Percentiles rank a stretch among this genome's conserved stretches.
These are phyloP conservation scores for Dinochytrium kinnereticum DNA, from an alignment of 371 early-diverging fungal genomes.

Conservation along the genomic window DNA sequence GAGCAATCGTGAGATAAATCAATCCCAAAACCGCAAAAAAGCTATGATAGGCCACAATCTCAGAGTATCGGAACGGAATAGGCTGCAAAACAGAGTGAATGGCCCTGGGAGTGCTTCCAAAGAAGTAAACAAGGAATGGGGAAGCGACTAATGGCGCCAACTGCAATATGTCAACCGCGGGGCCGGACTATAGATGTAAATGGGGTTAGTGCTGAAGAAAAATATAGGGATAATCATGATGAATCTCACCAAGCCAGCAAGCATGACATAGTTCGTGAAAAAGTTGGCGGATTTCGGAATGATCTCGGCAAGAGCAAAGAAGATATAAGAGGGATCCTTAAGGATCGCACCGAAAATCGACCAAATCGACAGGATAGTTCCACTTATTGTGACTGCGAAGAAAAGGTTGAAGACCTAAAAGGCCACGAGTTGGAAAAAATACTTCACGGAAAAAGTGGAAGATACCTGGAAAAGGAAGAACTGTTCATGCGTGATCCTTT, in stretches of 20 bases:
- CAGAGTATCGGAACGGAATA: constrained; percentile 48
- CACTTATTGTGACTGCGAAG: constrained; percentile 74
- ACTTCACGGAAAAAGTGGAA: background rate
- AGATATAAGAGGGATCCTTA: constrained; percentile 54
- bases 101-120: constrained; percentile 79
- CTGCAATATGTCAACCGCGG: constrained; percentile 72
- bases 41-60: constrained; percentile 63
- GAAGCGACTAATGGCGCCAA: constrained; percentile 67
- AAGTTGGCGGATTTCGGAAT: constrained; percentile 79
- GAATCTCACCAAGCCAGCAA: constrained; percentile 47
- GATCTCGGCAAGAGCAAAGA: constrained; percentile 59
- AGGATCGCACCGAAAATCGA: constrained; percentile 52
- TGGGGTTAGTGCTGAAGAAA: too few species aligned
- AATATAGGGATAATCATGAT: too few species aligned
- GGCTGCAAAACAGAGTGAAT: constrained; percentile 31
- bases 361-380: constrained; percentile 56
- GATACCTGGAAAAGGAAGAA: constrained; percentile 78
- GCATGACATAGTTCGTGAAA: constrained; percentile 81
- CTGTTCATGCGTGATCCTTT: constrained; percentile 64
- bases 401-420: constrained; percentile 78
- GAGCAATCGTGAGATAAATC: constrained; percentile 79
- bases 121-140: constrained; percentile 61
- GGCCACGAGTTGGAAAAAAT: background rate
- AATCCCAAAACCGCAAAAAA: constrained; percentile 79
- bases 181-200: constrained; percentile 48